Evolutionary conservation across 352 stramenopile species (phyloP).

Genomic region (Albugo laibachii): DNA sequence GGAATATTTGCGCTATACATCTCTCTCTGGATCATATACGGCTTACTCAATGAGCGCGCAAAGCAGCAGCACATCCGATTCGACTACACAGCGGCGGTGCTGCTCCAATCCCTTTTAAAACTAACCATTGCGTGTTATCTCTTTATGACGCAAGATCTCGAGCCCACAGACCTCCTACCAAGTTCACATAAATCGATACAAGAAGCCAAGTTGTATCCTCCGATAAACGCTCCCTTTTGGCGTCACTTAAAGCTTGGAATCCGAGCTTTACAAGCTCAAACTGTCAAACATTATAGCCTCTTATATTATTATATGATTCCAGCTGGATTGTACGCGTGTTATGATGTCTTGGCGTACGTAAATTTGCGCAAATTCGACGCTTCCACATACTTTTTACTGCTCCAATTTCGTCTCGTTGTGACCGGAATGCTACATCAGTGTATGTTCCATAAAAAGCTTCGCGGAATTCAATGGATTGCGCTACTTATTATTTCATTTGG

Average conservation of each 20-base stretch:
- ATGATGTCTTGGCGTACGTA: conserved; percentile 70
- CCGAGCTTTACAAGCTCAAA: conserved; percentile 16
- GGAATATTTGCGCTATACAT: conserved; percentile 67
- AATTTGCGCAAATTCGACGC: conserved; percentile 56
- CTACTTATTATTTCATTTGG: conserved; percentile 43
- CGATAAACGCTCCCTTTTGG: no score
- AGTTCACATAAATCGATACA: conserved; percentile 5
- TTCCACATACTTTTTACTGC: conserved; percentile 53
- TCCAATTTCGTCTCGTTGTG: conserved; percentile 67
- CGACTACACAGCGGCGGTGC: conserved; percentile 52
- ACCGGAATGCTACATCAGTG: conserved; percentile 54
- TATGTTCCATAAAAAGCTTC: conserved; percentile 54
- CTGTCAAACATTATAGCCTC: conserved; percentile 18
- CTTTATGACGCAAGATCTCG: conserved; percentile 12
- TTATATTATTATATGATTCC: conserved; percentile 56
- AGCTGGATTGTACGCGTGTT: conserved; percentile 54
- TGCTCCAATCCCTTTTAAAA: conserved; percentile 59
- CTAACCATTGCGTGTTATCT: conserved; percentile 42
- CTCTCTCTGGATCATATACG: conserved; percentile 53
- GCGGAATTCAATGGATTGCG: conserved; percentile 60
- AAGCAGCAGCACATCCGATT: conserved; percentile 46
- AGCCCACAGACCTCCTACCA: background rate
- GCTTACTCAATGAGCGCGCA: conserved; percentile 53
- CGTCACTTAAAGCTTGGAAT: conserved; percentile 1
- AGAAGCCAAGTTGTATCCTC: no score